Conservation (phyloP, 2,329 filamentous ascomycete genomes). For the Stenocarpella maydis region DNA sequence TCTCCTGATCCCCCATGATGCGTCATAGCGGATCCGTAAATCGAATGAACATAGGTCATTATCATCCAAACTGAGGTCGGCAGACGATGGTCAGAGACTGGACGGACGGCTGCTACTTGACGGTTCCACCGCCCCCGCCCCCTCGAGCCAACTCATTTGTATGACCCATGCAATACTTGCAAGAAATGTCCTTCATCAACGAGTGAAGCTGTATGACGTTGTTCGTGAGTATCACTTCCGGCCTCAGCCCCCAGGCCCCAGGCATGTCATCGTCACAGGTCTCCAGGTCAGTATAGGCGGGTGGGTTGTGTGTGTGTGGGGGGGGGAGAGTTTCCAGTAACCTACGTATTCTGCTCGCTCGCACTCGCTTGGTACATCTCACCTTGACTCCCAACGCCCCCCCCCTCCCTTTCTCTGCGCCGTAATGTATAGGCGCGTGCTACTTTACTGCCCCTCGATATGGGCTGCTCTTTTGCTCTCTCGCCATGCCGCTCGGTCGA, state of each 20-base stretch:
- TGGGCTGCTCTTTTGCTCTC: not conserved
- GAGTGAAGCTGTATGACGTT: not conserved
- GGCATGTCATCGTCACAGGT: not conserved
- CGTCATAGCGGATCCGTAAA: not conserved
- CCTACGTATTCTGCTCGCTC: not conserved
- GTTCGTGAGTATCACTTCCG: not conserved
- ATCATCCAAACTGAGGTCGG: not conserved
- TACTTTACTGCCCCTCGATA: slow-evolving; percentile 6
- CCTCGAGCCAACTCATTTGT: not conserved
- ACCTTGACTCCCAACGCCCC: not conserved
- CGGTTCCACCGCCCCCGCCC: not conserved
- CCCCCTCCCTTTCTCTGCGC: not conserved
- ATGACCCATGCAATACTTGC: not conserved
- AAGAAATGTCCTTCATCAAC: not conserved
- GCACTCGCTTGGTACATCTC: slow-evolving; percentile 19
- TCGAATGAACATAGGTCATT: not conserved
- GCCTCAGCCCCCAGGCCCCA: not conserved
- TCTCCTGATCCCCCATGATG: not conserved
- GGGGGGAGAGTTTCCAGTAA: too few relatives aligned
- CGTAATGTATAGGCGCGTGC: not conserved
- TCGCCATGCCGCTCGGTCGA: slow-evolving; percentile 20
- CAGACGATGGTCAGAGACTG: not conserved
- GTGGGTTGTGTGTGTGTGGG: not conserved
- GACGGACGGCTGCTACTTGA: not conserved
- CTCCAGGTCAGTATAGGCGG: not conserved